Percentiles rank a stretch among this genome's conserved stretches.
These are phyloP conservation scores for Fusarium luffae DNA, from an alignment of 2,329 filamentous ascomycete genomes.

Conservation along the genomic window DNA sequence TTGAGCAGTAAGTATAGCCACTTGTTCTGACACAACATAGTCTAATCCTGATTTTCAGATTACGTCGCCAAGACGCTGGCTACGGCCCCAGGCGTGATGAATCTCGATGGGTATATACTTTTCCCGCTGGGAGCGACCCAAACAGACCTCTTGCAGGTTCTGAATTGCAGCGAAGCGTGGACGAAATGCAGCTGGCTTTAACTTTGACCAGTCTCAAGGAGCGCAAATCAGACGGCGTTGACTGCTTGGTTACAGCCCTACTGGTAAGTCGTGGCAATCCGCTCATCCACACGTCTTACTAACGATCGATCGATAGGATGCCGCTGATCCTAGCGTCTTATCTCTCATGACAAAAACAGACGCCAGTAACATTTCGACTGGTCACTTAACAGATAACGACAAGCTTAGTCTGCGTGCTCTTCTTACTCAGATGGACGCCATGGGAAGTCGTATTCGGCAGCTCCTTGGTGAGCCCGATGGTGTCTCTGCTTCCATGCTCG, in stretches of 20 bases:
- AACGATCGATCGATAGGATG: constrained; percentile 49
- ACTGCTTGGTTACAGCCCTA: constrained; percentile 68
- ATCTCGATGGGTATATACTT: constrained; percentile 47
- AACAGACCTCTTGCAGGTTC: constrained; percentile 48
- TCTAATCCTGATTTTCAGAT: constrained; percentile 44
- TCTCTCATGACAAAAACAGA: constrained; percentile 62
- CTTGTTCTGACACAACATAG: background rate
- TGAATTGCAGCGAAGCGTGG: constrained; percentile 59
- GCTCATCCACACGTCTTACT: constrained; percentile 10
- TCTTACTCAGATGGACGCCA: constrained; percentile 59
- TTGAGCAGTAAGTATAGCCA: constrained; percentile 65
- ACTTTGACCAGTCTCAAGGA: constrained; percentile 69
- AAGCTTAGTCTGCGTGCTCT: constrained; percentile 60
- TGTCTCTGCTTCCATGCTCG: constrained; percentile 31
- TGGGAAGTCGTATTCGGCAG: constrained; percentile 56
- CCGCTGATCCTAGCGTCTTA: constrained; percentile 59
- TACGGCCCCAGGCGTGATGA: constrained; percentile 50
- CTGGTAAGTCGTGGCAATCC: constrained; percentile 63
- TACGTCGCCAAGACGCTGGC: constrained; percentile 54
- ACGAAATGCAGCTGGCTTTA: constrained; percentile 74
- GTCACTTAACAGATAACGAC: constrained; percentile 57
- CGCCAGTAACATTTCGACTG: constrained; percentile 55
- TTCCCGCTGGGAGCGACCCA: constrained; percentile 39
- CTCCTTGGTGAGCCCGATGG: constrained; percentile 51
- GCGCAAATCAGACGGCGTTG: constrained; percentile 60